These are phyloP conservation scores for Digitaria exilis DNA, from an alignment of 202 grass and related monocot genomes.

Conservation along the genomic window DNA sequence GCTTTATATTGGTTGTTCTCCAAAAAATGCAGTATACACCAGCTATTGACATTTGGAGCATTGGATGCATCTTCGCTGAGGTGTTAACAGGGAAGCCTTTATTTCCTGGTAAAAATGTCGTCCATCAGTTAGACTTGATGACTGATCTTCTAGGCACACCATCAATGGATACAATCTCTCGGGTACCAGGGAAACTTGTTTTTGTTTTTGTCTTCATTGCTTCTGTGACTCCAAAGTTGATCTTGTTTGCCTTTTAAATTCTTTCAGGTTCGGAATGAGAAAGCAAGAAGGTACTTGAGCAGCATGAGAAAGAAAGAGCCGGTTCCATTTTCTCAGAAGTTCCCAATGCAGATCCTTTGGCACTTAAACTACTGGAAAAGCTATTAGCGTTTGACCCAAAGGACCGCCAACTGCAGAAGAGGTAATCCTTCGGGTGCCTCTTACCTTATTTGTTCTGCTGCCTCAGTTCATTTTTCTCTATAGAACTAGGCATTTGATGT, in stretches of 20 bases:
- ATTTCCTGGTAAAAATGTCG: conserved; percentile 99
- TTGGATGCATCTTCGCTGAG: conserved; percentile 99
- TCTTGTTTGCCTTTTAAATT: neutral
- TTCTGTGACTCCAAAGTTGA: neutral
- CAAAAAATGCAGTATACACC: conserved; percentile 88
- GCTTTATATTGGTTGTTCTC: conserved; percentile 18
- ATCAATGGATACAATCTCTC: conserved; percentile 80
- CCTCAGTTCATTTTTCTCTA: conserved; percentile 5
- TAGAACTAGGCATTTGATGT: neutral
- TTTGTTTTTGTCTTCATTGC: neutral
- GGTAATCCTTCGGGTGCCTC: conserved; percentile 44
- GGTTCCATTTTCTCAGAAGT: conserved; percentile 87
- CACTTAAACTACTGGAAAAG: conserved; percentile 79
- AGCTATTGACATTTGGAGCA: conserved; percentile 99
- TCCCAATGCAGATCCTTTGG: conserved; percentile 83
- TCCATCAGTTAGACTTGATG: conserved; percentile 98
- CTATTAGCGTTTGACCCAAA: conserved; percentile 95
- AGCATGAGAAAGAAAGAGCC: conserved; percentile 94
- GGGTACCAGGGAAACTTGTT: conserved; percentile 58
- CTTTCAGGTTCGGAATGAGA: conserved; percentile 84
- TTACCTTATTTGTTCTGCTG: conserved; percentile 3
- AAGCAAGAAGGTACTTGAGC: conserved; percentile 95
- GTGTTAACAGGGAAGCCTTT: conserved; percentile 95
- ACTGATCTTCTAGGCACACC: conserved; percentile 97
- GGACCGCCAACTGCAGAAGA: conserved; percentile 94